These are phyloP conservation scores for Podaxis mareebaensis DNA, from an alignment of 768 basidiomycete genomes.

Conservation along the genomic window DNA sequence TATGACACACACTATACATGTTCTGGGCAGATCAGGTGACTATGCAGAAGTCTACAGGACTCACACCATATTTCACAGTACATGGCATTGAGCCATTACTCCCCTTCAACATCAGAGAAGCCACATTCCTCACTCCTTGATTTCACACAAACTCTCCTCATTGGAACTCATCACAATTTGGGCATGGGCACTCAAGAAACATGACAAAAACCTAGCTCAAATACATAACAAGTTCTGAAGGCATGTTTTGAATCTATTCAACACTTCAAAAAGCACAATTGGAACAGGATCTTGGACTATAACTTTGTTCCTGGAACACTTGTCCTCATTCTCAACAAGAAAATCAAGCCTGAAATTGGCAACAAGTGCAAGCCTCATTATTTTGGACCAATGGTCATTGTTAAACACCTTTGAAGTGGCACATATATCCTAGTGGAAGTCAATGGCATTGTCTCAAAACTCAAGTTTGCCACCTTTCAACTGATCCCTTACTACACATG, in stretches of 20 bases:
- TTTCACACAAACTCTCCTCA: conserved; percentile 11
- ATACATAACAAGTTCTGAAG: conserved; percentile 13
- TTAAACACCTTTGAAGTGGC: conserved; percentile 26
- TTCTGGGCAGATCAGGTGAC: conserved; percentile 36
- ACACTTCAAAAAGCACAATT: conserved; percentile 27
- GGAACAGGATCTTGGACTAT: conserved; percentile 23
- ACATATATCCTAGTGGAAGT: conserved; percentile 29
- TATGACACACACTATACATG: neutral
- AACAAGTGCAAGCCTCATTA: conserved; percentile 32
- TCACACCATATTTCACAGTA: conserved; percentile 31
- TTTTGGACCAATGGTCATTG: conserved; percentile 34
- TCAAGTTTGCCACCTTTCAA: conserved; percentile 26
- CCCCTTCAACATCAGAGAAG: conserved; percentile 26
- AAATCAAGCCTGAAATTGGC: conserved; percentile 28
- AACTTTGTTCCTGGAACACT: conserved; percentile 32
- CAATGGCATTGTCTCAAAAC: conserved; percentile 26
- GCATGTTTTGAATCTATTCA: conserved; percentile 19
- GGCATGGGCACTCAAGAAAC: conserved; percentile 20
- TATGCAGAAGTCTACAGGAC: conserved; percentile 24
- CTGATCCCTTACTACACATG: conserved; percentile 28
- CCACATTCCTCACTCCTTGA: conserved; percentile 25
- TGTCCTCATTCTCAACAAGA: conserved; percentile 35
- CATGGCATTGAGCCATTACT: conserved; percentile 28
- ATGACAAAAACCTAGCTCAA: conserved; percentile 15
- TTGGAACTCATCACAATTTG: conserved; percentile 18